Base-by-base conservation (phyloP, 1,284 basidiomycete genomes). In the Thecaphora thlaspeos region DNA sequence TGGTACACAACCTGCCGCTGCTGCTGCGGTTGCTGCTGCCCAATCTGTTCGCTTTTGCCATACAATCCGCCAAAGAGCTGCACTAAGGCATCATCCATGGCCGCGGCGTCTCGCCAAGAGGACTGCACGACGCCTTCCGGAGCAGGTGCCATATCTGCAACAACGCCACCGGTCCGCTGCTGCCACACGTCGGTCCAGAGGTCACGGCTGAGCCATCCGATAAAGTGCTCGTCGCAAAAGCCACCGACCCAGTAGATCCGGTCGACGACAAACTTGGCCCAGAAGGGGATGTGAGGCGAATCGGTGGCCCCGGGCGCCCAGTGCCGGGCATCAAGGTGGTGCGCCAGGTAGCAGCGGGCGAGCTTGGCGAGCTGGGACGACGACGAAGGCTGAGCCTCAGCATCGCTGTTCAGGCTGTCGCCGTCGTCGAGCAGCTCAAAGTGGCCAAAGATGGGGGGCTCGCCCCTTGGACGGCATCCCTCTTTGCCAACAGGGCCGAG, bases 211-310 rank as follows among this genome's bases (percentile, higher is more conserved):
- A 77, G 53, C 62, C 65, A 61, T 21, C 75, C 74, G 24, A 77
- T 77, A 38, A 57, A 61, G 55, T 75, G 75, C 53, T 77, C 75
- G 46, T 77, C 75, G 9, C 75, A 74, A 28, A 73, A 77, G 22
- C 75, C 75, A 9, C 75, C 75, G 0, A 77, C 68, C 45, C 65
- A 68, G 48, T 75, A 76, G 9, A 70, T 60, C 43, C 52, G 48
- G 30, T 69, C 43, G 22, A 70, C 62, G 21, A 41, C 44, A 52
- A 77, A 72, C 4, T 56, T 58, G 23, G 70, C 67, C 70, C 70
- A 77, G 22, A 68, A 50, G 3, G 73, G 71, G 2, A 58, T 36
- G 44, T 77, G 75, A 3, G 74, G 75, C 10, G 62, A 68, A 4
- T 68, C 61, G 22, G 44, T 51, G 2, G 72, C 49, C 2, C 68